Base-by-base conservation (phyloP, 257 asterid species). In the Agastache rugosa region DNA sequence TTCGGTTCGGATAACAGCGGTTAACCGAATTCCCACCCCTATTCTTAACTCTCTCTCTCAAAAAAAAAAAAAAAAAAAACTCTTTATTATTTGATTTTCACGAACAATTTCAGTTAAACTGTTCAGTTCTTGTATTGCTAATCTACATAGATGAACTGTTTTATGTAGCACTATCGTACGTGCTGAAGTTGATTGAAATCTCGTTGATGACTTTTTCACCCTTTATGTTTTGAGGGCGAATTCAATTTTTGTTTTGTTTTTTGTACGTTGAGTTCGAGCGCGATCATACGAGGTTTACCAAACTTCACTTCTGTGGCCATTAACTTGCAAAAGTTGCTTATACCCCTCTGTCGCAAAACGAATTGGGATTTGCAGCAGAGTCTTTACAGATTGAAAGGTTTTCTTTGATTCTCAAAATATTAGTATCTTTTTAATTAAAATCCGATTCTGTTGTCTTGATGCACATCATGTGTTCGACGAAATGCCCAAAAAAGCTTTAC, bases 391-490 rank as follows among this genome's bases (percentile, higher is more conserved):
- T 17, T 23, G 5, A 23, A 12, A 69, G 76, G 66, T 50, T 63
- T 34, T 41, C 14, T 6, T 45, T 41, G 15, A 47, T 62, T 53
- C 35, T 63, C 54, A 23, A 41, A 19, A 2, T n/a, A 1, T 22
- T 6, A n/a, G n/a, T n/a, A 7, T 31, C 14, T 23, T 60, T 16
- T 67, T 48, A 25, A 22, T 47, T 5, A 34, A 15, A 39, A 20
- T 5, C 17, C 6, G 45, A 19, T 0, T 25, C 10, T 63, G 34
- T 23, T 1, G 8, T 15, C 11, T 17, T 6, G 34, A 29, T 59
- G 83, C 83, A 63, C 17, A 59, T 8, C 69, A 77, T 2, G 11
- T 82, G 85, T 50, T 85, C 60, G 89, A 81, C 56, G 78, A 83
- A 81, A 79, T 75, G 77, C 75, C 67, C 35, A 3, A 27, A 3